Evolutionary conservation across 148 eudicot genomes (phyloP).

Genomic region (Nyssa sinensis): DNA sequence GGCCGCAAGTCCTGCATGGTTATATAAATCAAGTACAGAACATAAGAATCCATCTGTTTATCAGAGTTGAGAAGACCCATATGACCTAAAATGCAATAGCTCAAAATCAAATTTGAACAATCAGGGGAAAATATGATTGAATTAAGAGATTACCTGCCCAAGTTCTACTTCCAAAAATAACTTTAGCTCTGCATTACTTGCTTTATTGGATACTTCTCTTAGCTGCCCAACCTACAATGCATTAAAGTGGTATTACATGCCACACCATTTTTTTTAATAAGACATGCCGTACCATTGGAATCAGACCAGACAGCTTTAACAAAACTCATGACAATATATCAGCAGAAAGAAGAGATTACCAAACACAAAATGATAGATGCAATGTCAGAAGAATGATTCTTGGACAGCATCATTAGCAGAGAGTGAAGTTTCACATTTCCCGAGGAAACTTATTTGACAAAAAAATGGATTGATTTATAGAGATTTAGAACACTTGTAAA

Average conservation of each 20-base stretch:
- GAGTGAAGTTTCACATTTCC: not conserved
- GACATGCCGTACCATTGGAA: not conserved
- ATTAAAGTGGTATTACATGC: not conserved
- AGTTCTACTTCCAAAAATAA: constrained; percentile 80
- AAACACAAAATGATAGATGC: not conserved
- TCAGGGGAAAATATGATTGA: not conserved
- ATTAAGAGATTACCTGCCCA: constrained; percentile 53
- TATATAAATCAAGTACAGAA: not conserved
- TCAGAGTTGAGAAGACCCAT: not conserved
- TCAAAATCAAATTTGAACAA: not conserved
- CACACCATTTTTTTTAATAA: not conserved
- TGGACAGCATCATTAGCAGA: not conserved
- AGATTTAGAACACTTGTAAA: not conserved
- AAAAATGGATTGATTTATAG: not conserved
- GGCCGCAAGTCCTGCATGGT: constrained; percentile 61
- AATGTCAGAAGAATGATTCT: not conserved
- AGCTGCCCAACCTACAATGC: constrained; percentile 73
- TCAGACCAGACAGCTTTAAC: not conserved
- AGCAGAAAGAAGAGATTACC: not conserved
- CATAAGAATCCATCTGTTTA: not conserved
- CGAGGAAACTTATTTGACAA: not conserved
- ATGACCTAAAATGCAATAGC: not conserved
- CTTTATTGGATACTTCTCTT: constrained; percentile 75
- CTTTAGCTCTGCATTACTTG: constrained; percentile 76
- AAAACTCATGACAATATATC: not conserved